These are phyloP conservation scores for Moricandia moricandioides DNA, from an alignment of 345 rosid species.

Conservation along the genomic window DNA sequence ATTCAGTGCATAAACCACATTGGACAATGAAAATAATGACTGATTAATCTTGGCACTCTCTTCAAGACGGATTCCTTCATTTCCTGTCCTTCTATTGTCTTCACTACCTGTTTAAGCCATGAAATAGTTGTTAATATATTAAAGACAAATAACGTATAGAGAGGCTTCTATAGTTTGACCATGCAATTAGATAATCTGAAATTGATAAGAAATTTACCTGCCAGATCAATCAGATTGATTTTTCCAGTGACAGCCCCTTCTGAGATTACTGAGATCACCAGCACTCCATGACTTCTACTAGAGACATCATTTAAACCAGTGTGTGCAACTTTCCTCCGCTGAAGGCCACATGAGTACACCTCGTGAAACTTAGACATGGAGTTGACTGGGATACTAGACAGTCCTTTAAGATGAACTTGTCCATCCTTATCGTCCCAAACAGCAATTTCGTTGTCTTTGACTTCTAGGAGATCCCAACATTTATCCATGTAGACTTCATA, in stretches of 20 bases:
- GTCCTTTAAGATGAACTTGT: slow-evolving; percentile 71
- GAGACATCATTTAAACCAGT: slow-evolving; percentile 85
- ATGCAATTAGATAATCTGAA: too few relatives aligned
- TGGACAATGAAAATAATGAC: slow-evolving; percentile 83
- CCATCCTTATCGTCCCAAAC: slow-evolving; percentile 74
- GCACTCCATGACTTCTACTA: slow-evolving; percentile 90
- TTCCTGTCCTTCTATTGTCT: slow-evolving; percentile 80
- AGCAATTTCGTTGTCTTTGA: slow-evolving; percentile 51
- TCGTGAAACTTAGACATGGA: slow-evolving; percentile 63
- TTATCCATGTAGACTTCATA: slow-evolving; percentile 51
- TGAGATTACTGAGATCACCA: slow-evolving; percentile 62
- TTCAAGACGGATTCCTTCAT: slow-evolving; percentile 78
- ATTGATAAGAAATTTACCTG: slow-evolving; percentile 45
- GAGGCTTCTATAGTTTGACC: not conserved
- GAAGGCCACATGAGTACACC: slow-evolving; percentile 54
- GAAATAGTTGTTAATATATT: too few relatives aligned
- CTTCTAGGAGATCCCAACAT: slow-evolving; percentile 79
- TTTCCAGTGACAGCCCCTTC: slow-evolving; percentile 50
- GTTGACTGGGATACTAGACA: slow-evolving; percentile 51
- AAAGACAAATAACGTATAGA: not conserved
- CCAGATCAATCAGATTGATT: slow-evolving; percentile 89
- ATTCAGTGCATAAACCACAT: slow-evolving; percentile 82
- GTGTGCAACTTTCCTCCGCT: slow-evolving; percentile 74
- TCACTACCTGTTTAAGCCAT: slow-evolving; percentile 29
- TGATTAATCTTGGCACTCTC: slow-evolving; percentile 92